Percentiles rank a stretch among this genome's conserved stretches.
phyloP scores from a whole-genome alignment of 2,329 filamentous ascomycete species.

The Macrophomina phaseolina region DNA sequence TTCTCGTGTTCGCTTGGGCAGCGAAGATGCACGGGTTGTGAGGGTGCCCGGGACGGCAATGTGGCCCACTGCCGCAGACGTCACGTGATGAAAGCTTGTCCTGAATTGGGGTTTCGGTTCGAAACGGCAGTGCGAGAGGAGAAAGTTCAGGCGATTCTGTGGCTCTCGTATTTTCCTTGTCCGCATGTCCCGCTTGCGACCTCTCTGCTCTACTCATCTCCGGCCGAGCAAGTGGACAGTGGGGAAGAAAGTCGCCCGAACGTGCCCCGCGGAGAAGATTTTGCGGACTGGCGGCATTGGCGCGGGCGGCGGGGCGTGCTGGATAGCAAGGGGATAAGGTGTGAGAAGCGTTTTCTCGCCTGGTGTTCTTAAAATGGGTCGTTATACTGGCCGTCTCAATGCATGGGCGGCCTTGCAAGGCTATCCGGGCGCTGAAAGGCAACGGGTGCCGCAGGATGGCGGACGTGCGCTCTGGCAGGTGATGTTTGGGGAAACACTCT shows the following conservation, averaged over 20 bases:
- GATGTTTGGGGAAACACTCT: neutral
- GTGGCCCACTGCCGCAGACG: neutral
- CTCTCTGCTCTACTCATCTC: too few species aligned
- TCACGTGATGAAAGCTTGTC: conserved; percentile 1
- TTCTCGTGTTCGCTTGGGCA: conserved; percentile 17
- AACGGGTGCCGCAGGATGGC: conserved; percentile 3
- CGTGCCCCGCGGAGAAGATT: neutral
- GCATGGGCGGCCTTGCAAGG: neutral
- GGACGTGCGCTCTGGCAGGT: neutral
- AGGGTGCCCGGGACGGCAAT: neutral
- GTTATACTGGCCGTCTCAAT: neutral
- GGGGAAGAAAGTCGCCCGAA: neutral
- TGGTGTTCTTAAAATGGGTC: neutral
- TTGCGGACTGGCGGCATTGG: neutral
- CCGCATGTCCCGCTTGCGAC: neutral
- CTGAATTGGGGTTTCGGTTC: neutral
- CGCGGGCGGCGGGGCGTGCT: neutral
- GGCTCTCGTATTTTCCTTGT: neutral
- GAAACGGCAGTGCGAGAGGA: neutral
- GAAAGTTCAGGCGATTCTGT: neutral
- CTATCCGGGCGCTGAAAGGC: neutral
- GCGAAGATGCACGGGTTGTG: neutral
- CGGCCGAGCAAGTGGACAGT: too few species aligned
- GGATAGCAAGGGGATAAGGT: neutral
- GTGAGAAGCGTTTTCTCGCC: neutral